phyloP scores from a whole-genome alignment of 192 early-diverging fungal species.

The Coemansia furcata region DNA sequence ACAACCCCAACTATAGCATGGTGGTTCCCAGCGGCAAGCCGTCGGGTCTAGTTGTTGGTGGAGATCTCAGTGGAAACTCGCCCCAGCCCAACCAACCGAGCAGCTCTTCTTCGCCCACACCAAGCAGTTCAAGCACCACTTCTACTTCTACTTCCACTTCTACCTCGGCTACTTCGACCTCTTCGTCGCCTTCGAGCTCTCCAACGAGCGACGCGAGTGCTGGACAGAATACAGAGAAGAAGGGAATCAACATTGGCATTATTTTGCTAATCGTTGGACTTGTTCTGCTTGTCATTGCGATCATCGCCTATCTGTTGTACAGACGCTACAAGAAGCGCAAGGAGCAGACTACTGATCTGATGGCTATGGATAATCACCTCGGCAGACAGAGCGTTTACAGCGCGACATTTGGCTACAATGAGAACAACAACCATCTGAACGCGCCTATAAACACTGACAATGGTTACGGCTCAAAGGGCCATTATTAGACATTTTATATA shows the following conservation, averaged over 20 bases:
- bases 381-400: not conserved
- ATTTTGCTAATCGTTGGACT: conserved; percentile 32
- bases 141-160: not conserved
- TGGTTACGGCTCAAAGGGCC: not conserved
- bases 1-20: conserved; percentile 37
- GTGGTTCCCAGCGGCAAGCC: conserved; percentile 8
- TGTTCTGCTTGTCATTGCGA: conserved; percentile 20
- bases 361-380: not conserved
- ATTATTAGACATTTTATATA: conserved; percentile 9
- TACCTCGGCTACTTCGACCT: not conserved
- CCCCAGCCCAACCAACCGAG: not conserved
- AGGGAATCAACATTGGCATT: conserved; percentile 16
- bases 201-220: not conserved
- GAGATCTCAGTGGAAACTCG: conserved; percentile 21
- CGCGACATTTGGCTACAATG: not conserved
- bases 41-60: conserved; percentile 21
- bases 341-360: not conserved
- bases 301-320: conserved; percentile 21
- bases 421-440: not conserved
- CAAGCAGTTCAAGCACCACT: not conserved
- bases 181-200: not conserved
- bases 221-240: conserved; percentile 8
- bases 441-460: not conserved
- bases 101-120: not conserved
- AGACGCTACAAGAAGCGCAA: conserved; percentile 30